phyloP scores from a whole-genome alignment of 768 basidiomycete genomes.

The Cantharellus cinnabarinus region DNA sequence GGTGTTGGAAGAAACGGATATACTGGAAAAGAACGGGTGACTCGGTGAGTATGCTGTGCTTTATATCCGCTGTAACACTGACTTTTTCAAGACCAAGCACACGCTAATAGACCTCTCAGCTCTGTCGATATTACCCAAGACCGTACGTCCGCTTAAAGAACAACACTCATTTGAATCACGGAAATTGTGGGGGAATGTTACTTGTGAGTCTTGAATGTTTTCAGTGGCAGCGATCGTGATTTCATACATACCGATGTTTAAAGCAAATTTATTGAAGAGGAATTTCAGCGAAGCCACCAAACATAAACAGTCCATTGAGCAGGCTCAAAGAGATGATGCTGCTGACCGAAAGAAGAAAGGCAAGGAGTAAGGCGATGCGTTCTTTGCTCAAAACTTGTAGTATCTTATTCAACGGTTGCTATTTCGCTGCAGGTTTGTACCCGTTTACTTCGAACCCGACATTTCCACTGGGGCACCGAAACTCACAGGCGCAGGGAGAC shows the following conservation, averaged over 20 bases:
- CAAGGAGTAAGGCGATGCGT: slow-evolving; percentile 35
- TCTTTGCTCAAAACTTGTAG: background rate
- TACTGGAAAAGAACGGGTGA: slow-evolving; percentile 47
- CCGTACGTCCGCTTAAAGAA: slow-evolving; percentile 57
- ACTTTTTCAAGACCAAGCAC: slow-evolving; percentile 27
- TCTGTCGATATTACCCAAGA: slow-evolving; percentile 58
- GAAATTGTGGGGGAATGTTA: slow-evolving; percentile 73
- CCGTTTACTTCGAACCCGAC: slow-evolving; percentile 56
- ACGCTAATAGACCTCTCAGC: slow-evolving; percentile 59
- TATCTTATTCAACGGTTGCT: background rate
- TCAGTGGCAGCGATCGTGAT: background rate
- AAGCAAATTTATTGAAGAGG: slow-evolving; percentile 42
- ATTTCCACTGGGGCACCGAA: slow-evolving; percentile 42
- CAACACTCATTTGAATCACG: slow-evolving; percentile 71
- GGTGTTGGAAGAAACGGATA: slow-evolving; percentile 69
- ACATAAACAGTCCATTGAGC: slow-evolving; percentile 83
- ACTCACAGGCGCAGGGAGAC: slow-evolving; percentile 47
- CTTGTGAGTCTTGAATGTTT: slow-evolving; percentile 17
- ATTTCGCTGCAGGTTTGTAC: slow-evolving; percentile 35
- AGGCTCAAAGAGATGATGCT: slow-evolving; percentile 76
- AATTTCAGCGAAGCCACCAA: slow-evolving; percentile 81
- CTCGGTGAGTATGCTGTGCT: slow-evolving; percentile 15
- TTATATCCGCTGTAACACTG: background rate
- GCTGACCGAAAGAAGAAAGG: slow-evolving; percentile 71
- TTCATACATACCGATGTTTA: background rate